Percentiles rank a stretch among this genome's conserved stretches.
Conservation (phyloP, 495 filamentous ascomycete species). For the Daldinia caldariorum region DNA sequence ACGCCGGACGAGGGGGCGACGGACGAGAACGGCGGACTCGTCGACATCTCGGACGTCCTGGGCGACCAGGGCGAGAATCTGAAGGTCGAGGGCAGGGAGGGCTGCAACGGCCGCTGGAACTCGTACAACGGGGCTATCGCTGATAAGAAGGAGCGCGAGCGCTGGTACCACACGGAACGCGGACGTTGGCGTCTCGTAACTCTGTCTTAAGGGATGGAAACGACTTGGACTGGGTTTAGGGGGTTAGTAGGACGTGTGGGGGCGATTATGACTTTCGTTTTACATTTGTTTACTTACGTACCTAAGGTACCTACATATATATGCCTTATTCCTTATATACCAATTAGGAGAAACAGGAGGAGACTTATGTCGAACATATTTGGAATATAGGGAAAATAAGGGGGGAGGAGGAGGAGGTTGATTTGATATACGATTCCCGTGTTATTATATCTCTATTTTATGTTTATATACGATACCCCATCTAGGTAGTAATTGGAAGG, state of each 20-base stretch:
- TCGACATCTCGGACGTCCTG: conserved; percentile 63
- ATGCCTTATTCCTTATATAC: conserved; percentile 13
- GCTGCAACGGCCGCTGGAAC: conserved; percentile 68
- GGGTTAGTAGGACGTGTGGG: neutral
- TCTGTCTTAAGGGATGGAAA: conserved; percentile 40
- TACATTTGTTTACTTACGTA: conserved; percentile 17
- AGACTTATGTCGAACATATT: neutral
- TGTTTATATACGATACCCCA: conserved; percentile 7
- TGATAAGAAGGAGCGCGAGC: conserved; percentile 59
- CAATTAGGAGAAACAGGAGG: conserved; percentile 8
- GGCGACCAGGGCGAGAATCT: conserved; percentile 56
- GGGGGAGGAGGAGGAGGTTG: neutral
- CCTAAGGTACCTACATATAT: no score
- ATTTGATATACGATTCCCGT: neutral
- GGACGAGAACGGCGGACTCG: conserved; percentile 64
- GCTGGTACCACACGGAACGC: conserved; percentile 62
- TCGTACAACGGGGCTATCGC: conserved; percentile 46
- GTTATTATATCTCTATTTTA: neutral
- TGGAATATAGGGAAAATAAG: neutral
- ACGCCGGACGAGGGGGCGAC: conserved; percentile 65
- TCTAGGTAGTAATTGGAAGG: conserved; percentile 3
- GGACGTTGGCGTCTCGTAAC: conserved; percentile 55
- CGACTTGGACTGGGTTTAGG: neutral
- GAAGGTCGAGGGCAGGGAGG: conserved; percentile 49
- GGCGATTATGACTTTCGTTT: conserved; percentile 10